Evolutionary conservation across 1,284 basidiomycete species (phyloP), one percentile per base, ranked within the genome.

Genomic region (Exsudoporus floridanus): DNA sequence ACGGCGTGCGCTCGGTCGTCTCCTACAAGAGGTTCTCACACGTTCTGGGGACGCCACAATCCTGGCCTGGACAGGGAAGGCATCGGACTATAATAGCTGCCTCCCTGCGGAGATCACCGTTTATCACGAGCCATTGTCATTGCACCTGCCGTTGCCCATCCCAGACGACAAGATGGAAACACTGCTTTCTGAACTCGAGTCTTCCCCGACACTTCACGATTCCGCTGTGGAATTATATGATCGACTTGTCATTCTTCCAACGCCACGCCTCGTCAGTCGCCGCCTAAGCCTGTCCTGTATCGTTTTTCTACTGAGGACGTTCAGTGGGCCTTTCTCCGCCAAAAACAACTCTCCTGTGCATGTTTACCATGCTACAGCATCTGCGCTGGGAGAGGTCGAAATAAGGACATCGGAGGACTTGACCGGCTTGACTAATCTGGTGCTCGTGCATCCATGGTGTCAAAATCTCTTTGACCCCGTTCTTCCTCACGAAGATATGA

Each of bases 41-140:
- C 53, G 58, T 16, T 61, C 60, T 2, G 50, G 53, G 7, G 60
- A 61, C 2, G 31, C 23, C 4, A 44, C 53, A 1, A 58, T 61
- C 14, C 46, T 61, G 7, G 60, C 53, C 3, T 61, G 60, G 60
- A 64, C 50, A 4, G 62, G 60, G 2, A 60, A 41, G 25, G 36
- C 49, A 30, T 64, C 62, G 2, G 62, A 58, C 33, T 63, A 61
- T 13, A 61, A 61, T 25, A 63, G 57, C 9, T 65, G 60, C n/a
- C 51, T 61, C 16, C 60, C 60, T 30, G 48, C 57, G 0, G 60
- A 60, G 13, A 62, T 61, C 3, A 36, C 48, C 4, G 60, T 64
- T 25, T 61, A 61, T 27, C 48, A 18, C 31, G 46, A 61, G 10
- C 18, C 50, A 10, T 7, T 39, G 7, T 44, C 49, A 13, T 41